Evolutionary conservation across 1,284 basidiomycete genomes (phyloP).

Genomic region (Wolfiporia cocos): DNA sequence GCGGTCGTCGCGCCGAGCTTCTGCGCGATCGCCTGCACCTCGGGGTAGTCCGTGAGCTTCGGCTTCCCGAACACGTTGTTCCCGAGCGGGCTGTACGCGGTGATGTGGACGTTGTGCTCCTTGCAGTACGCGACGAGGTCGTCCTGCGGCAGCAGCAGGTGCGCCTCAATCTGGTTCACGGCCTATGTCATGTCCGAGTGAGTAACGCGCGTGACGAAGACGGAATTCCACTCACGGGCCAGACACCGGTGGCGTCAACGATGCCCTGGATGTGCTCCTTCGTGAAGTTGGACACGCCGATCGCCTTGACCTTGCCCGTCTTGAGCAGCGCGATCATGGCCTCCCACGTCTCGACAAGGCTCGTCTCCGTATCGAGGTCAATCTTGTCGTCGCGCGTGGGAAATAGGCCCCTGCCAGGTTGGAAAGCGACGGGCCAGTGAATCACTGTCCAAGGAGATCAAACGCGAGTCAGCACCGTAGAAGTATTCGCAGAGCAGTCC

Average conservation of each 20-base stretch:
- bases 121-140: conserved; percentile 67
- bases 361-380: conserved; percentile 54
- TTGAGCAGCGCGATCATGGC: conserved; percentile 60
- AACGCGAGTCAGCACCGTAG: too few species aligned
- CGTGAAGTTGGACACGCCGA: conserved; percentile 83
- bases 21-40: conserved; percentile 41
- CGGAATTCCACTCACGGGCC: conserved; percentile 58
- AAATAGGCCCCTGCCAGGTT: conserved; percentile 51
- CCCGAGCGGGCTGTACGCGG: conserved; percentile 83
- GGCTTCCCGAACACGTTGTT: conserved; percentile 63
- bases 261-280: conserved; percentile 62
- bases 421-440: conserved; percentile 86
- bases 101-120: conserved; percentile 71
- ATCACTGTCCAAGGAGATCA: too few species aligned
- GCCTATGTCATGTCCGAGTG: too few species aligned
- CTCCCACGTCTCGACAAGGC: conserved; percentile 79
- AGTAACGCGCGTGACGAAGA: too few species aligned
- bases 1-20: conserved; percentile 41
- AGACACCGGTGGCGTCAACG: conserved; percentile 69
- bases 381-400: conserved; percentile 46
- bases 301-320: conserved; percentile 46
- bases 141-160: conserved; percentile 72
- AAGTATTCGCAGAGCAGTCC: too few species aligned
- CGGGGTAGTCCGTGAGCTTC: conserved; percentile 57
- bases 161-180: conserved; percentile 82